Percentiles rank a stretch among this genome's conserved stretches.
Evolutionary conservation across 2,329 filamentous ascomycete species (phyloP).

Genomic region (Westerdykella sp.): DNA sequence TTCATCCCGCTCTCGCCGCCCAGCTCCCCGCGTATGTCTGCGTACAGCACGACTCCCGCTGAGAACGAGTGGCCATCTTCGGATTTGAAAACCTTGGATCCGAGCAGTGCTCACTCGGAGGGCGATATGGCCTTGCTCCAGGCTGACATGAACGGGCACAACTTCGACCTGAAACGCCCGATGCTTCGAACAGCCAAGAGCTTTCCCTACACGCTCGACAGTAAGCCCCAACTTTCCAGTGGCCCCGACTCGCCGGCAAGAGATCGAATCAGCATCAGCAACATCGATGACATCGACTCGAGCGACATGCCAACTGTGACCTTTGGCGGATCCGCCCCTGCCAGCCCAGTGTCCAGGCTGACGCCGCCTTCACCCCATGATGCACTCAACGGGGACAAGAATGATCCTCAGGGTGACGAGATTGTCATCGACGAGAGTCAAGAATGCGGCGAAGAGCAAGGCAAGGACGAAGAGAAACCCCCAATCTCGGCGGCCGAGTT

Average conservation of each 20-base stretch:
- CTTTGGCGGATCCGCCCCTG: conserved; percentile 41
- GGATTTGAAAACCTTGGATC: conserved; percentile 32
- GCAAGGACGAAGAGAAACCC: conserved; percentile 30
- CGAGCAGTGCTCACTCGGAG: conserved; percentile 29
- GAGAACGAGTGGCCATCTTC: conserved; percentile 42
- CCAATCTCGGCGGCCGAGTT: conserved; percentile 45
- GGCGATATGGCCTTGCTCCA: conserved; percentile 37
- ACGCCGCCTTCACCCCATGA: conserved; percentile 42
- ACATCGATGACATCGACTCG: conserved; percentile 32
- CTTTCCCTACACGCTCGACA: conserved; percentile 39
- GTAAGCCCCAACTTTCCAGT: conserved; percentile 25
- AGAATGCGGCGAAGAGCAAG: conserved; percentile 23
- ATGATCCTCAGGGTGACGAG: conserved; percentile 36
- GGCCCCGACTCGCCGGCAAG: conserved; percentile 24
- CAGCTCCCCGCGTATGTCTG: conserved; percentile 48
- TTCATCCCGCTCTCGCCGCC: conserved; percentile 46
- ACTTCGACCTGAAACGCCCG: conserved; percentile 35
- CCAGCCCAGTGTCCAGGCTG: conserved; percentile 41
- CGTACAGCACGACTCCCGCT: conserved; percentile 38
- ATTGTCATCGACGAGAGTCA: conserved; percentile 37
- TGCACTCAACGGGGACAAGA: conserved; percentile 29
- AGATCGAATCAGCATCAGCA: conserved; percentile 26
- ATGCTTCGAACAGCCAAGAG: conserved; percentile 40
- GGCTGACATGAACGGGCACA: conserved; percentile 30
- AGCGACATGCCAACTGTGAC: conserved; percentile 31